Evolutionary conservation across 495 filamentous ascomycete genomes (phyloP).

Genomic region (Xylaria intraflava): DNA sequence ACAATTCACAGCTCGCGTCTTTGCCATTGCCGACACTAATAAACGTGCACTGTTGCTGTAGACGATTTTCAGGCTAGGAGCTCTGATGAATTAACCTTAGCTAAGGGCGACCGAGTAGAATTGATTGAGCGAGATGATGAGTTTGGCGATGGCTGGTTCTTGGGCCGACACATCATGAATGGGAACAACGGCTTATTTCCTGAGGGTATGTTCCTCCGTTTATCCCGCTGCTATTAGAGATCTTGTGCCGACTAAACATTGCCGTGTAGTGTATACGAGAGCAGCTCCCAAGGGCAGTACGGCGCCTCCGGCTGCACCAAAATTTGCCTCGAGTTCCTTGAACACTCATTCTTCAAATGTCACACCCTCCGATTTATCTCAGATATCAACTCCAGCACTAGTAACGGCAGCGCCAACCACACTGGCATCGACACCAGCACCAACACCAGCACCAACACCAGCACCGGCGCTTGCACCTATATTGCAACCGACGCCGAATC

Average conservation of each 20-base stretch:
- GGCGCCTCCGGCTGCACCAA: conserved; percentile 15
- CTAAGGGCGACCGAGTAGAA: conserved; percentile 83
- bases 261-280: conserved; percentile 46
- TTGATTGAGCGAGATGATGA: conserved; percentile 93
- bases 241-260: conserved; percentile 13
- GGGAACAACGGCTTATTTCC: conserved; percentile 80
- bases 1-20: background rate
- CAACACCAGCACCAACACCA: background rate
- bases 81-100: conserved; percentile 83
- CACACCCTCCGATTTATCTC: conserved; percentile 26
- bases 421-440: background rate
- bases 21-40: background rate
- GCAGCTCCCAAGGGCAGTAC: conserved; percentile 36
- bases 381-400: conserved; percentile 18
- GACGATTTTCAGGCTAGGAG: conserved; percentile 87
- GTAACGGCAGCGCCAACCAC: background rate
- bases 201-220: conserved; percentile 54
- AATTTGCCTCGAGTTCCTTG: conserved; percentile 19
- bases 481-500: conserved; percentile 24
- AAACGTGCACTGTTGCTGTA: conserved; percentile 14
- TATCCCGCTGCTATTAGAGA: background rate
- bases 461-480: conserved; percentile 29
- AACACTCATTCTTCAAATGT: conserved; percentile 17
- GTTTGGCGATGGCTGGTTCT: conserved; percentile 96
- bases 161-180: conserved; percentile 72